phyloP scores from a whole-genome alignment of 2,329 filamentous ascomycete species.

The Neonectria sp. region DNA sequence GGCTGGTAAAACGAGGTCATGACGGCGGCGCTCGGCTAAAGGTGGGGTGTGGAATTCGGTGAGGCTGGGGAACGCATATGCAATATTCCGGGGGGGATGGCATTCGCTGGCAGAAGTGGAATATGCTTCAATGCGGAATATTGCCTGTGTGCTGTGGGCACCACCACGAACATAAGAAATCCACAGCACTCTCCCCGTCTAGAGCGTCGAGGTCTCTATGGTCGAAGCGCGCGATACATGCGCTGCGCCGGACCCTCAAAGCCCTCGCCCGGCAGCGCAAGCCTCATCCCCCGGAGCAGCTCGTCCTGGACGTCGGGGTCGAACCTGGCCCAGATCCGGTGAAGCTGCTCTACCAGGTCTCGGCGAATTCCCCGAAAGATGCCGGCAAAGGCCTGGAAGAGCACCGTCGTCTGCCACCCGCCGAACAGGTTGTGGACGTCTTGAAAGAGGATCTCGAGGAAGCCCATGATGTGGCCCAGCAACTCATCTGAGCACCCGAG shows the following conservation, averaged over 20 bases:
- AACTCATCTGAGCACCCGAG: constrained; percentile 48
- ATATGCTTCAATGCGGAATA: not conserved
- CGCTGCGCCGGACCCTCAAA: constrained; percentile 35
- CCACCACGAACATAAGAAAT: not conserved
- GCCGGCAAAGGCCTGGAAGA: constrained; percentile 43
- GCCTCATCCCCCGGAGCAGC: constrained; percentile 38
- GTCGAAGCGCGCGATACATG: constrained; percentile 40
- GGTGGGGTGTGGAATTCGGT: constrained; percentile 41
- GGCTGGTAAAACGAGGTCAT: constrained; percentile 46
- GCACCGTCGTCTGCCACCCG: constrained; percentile 28
- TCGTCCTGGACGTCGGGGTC: constrained; percentile 37
- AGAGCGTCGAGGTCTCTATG: constrained; percentile 10
- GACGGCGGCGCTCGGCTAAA: constrained; percentile 41
- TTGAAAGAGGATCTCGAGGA: constrained; percentile 43
- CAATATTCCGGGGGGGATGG: constrained; percentile 26
- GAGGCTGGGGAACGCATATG: constrained; percentile 44
- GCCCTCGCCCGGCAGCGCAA: constrained; percentile 27
- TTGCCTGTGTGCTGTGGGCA: not conserved
- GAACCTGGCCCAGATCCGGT: constrained; percentile 42
- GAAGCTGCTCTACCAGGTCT: constrained; percentile 32
- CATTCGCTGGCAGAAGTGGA: constrained; percentile 3
- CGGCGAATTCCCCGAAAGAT: constrained; percentile 37
- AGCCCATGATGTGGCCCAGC: constrained; percentile 41
- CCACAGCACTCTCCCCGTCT: not conserved
- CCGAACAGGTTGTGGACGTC: constrained; percentile 38